Conservation (phyloP, 1,284 basidiomycete species). For the Melampsora larici-populina region DNA sequence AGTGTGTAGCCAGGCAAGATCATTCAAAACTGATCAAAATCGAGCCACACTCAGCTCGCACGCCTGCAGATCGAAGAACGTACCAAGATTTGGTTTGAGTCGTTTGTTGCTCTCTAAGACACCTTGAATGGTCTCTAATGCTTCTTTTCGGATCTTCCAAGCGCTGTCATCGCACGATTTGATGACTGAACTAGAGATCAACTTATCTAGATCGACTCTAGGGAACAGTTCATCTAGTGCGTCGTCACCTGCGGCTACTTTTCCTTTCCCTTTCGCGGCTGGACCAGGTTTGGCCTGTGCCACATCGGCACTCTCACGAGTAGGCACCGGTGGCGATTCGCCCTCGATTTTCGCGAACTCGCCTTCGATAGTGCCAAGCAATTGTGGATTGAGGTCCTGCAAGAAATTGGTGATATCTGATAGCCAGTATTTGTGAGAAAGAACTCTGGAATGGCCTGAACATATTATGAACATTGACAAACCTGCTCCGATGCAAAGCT, state of each 20-base stretch:
- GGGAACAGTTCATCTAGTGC: constrained; percentile 91
- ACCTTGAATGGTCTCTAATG: constrained; percentile 76
- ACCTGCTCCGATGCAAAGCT: constrained; percentile 86
- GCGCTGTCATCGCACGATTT: constrained; percentile 70
- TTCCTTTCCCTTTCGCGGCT: constrained; percentile 55
- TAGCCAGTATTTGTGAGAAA: not conserved
- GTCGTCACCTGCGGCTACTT: constrained; percentile 58
- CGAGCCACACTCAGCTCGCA: not conserved
- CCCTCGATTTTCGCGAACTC: constrained; percentile 95
- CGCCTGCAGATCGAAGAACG: constrained; percentile 48
- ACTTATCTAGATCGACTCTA: constrained; percentile 82
- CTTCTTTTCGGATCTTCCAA: constrained; percentile 97
- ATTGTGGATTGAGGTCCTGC: constrained; percentile 89
- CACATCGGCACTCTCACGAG: constrained; percentile 70
- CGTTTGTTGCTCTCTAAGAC: constrained; percentile 87
- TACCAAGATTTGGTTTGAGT: constrained; percentile 83
- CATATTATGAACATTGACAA: constrained; percentile 51
- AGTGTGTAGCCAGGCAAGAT: constrained; percentile 7
- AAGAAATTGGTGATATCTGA: constrained; percentile 84
- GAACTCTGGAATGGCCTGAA: not conserved
- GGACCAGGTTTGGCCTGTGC: constrained; percentile 51
- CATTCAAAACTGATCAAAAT: constrained; percentile 37
- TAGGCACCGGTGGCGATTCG: constrained; percentile 73
- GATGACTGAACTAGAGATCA: constrained; percentile 80
- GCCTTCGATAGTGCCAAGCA: constrained; percentile 80